Conservation (phyloP, 257 asterid species). For the Linderniella brevidens region DNA sequence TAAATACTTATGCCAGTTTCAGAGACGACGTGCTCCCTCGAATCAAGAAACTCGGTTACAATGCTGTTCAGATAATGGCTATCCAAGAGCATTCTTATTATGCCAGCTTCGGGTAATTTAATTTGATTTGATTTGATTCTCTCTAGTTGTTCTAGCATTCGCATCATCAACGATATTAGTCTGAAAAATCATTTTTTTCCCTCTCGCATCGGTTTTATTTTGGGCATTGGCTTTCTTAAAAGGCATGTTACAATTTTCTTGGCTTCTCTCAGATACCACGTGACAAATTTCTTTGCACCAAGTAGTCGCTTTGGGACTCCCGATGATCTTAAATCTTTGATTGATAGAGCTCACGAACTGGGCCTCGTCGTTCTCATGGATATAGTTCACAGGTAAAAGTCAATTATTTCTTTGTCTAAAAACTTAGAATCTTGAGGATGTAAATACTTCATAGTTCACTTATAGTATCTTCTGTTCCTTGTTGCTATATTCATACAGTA, state of each 20-base stretch:
- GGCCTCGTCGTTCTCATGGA: conserved; percentile 96
- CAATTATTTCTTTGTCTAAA: not conserved
- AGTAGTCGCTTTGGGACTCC: conserved; percentile 99
- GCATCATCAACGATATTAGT: too few species aligned
- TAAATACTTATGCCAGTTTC: conserved; percentile 77
- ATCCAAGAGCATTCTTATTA: conserved; percentile 99
- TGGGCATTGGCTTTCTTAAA: not conserved
- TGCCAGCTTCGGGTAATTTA: conserved; percentile 91
- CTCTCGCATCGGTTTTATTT: too few species aligned
- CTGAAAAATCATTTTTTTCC: too few species aligned
- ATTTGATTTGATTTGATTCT: not conserved
- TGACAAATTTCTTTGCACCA: conserved; percentile 97
- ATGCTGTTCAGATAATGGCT: conserved; percentile 99
- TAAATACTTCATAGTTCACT: not conserved
- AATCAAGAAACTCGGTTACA: conserved; percentile 86
- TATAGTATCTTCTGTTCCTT: too few species aligned
- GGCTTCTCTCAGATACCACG: conserved; percentile 48
- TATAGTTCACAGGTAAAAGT: conserved; percentile 86
- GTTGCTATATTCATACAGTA: too few species aligned
- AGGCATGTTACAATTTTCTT: too few species aligned
- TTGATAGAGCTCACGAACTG: conserved; percentile 94
- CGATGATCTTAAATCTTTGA: conserved; percentile 87
- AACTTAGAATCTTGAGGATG: not conserved
- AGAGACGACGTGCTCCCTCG: conserved; percentile 97
- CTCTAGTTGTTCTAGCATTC: not conserved